Base-by-base conservation (phyloP, 208 protist genomes). In the Wallacemonas sp. region DNA sequence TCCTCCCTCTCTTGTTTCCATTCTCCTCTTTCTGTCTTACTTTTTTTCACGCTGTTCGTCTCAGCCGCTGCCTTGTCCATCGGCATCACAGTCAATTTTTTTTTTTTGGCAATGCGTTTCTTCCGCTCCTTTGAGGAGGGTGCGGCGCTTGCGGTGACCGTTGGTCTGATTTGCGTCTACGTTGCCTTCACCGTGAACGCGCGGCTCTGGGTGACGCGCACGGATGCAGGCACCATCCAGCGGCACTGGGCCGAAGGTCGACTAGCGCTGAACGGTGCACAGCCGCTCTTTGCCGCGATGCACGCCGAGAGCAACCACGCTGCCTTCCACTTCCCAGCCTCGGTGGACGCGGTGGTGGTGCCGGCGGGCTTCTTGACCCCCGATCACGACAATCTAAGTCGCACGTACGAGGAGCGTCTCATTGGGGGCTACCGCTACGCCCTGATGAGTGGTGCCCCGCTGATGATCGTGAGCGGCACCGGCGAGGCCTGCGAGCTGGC, bases 391-490 rank as follows among this genome's bases (percentile, higher is more conserved):
- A 29, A 23, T 46, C 41, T 87, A 8, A 74, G 69, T 1, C 20
- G 46, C 42, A 7, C 25, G 44, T 80, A 82, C 45, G 66, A 71
- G 25, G 61, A 89, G 39, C 75, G 79, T 1, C 61, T 93, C 12
- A 29, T 84, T 28, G 59, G 82, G 4, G 82, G 72, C 25, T 64
- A 81, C 20, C 84, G 84, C 32, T 70, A 75, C 45, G 84, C 84
- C 10, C 72, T 93, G 0, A 48, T 93, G 14, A 80, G 59, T 10
- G 87, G 87, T 16, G 57, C 87, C 20, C 84, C 82, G 52, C 87
- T 81, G 81, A n/a, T 93, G 28, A 57, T 93, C 16, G 55, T 91
- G 38, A 61, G 73, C 11, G 76, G 77, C 12, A 38, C 63, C 0
- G 46, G 46, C 2, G 61, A 33, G 31, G 79, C 84, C 57, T 65